A percentile compares a stretch with the other conserved stretches of the same genome.
These are phyloP conservation scores for Psilocybe mexicana DNA, from an alignment of 1,284 basidiomycete genomes.

Conservation along the genomic window DNA sequence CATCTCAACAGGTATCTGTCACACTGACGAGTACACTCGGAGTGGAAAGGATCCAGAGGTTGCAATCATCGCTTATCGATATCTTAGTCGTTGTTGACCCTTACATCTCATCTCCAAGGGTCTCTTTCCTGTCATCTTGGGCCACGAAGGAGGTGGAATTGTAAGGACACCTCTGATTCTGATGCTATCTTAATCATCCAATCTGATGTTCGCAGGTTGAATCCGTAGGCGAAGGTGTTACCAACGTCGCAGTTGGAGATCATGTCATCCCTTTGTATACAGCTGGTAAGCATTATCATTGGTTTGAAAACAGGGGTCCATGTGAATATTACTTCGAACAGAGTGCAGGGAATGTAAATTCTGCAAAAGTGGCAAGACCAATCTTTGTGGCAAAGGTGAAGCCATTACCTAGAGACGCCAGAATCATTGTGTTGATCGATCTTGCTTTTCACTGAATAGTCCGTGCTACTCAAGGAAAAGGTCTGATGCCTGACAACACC, in stretches of 20 bases:
- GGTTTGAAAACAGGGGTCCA: not conserved
- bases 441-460: conserved; percentile 45
- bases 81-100: conserved; percentile 4
- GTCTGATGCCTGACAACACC: conserved; percentile 94
- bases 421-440: conserved; percentile 5
- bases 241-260: conserved; percentile 78
- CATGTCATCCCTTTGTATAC: conserved; percentile 96
- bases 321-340: conserved; percentile 27
- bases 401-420: not conserved
- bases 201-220: conserved; percentile 65
- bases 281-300: conserved; percentile 53
- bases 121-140: conserved; percentile 92
- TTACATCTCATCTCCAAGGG: conserved; percentile 51
- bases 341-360: conserved; percentile 97
- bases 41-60: conserved; percentile 96
- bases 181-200: not conserved
- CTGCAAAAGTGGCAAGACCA: conserved; percentile 99
- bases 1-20: conserved; percentile 79
- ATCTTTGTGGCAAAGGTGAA: conserved; percentile 85
- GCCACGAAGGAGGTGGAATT: conserved; percentile 87
- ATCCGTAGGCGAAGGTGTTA: conserved; percentile 92
- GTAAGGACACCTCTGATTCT: conserved; percentile 43
- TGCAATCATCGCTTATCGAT: not conserved
- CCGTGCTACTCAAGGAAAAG: conserved; percentile 92
- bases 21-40: conserved; percentile 97